Base-by-base conservation (phyloP, 768 basidiomycete species). In the Tylopilus plumbeoviolaceoides region DNA sequence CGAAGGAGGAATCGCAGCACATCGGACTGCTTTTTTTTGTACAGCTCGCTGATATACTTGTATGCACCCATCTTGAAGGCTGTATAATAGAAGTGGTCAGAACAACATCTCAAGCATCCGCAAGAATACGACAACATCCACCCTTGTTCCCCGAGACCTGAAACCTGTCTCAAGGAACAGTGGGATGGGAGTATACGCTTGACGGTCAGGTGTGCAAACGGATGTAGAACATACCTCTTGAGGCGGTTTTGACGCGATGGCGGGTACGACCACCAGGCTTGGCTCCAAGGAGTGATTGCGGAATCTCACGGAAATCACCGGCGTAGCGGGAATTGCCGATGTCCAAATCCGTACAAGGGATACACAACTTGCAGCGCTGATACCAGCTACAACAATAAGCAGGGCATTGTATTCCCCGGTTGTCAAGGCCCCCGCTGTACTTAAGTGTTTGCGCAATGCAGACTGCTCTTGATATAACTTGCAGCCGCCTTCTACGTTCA, bases 21-120 rank as follows among this genome's bases (percentile, higher is more conserved):
- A 76, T 95, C 92, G 64, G 89, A 91, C 76, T 95, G 92, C 76
- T 95, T 95, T 78, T 97, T 97, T 80, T 95, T 95, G 87, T 95
- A 93, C 59, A 98, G 77, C 78, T 98, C 95, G 63, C 89, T 86
- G 70, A 98, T 86, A 72, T 98, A 98, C 75, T 95, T 92, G 83
- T 92, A 92, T 63, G 89, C 90, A 70, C 90, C 90, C 90, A 91
- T 92, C 71, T 78, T 84, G 76, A 73, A n/a, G 72, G 75, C 66
- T 67, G 54, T 51, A 59, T 51, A 45, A 52, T 44, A 39, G 62
- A 59, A 58, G 41, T 40, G 45, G 61, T 53, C 58, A 60, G 61
- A 60, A 47, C 21, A 23, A 20, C 23, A 48, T 9, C 18, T 38
- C 17, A 1, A 38, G 7, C 53, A 68, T 69, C 66, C 31, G 43